These are phyloP conservation scores for Hemisphaericaspora subhashii DNA, from an alignment of 1,139 yeast genomes.

Conservation along the genomic window DNA sequence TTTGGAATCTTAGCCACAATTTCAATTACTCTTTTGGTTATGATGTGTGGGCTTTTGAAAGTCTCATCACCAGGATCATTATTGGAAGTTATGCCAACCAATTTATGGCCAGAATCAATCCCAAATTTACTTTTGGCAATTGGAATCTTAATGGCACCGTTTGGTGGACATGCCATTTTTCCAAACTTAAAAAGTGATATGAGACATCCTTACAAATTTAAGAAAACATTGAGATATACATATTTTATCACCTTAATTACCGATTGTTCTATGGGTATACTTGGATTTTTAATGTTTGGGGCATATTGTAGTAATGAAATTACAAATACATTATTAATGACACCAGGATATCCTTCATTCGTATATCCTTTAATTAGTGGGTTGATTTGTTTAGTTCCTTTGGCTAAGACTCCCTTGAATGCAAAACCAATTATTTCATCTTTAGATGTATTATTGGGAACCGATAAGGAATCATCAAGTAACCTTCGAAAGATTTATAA, in stretches of 20 bases:
- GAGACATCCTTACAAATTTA: conserved; percentile 53
- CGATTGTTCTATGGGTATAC: conserved; percentile 72
- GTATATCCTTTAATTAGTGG: conserved; percentile 64
- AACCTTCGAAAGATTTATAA: conserved; percentile 16
- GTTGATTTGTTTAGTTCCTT: conserved; percentile 76
- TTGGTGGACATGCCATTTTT: conserved; percentile 63
- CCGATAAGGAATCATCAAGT: conserved; percentile 15
- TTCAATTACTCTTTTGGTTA: conserved; percentile 41
- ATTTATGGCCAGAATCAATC: conserved; percentile 44
- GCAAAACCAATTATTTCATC: conserved; percentile 86
- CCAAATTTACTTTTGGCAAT: conserved; percentile 48
- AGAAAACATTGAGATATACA: conserved; percentile 35
- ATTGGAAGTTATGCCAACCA: conserved; percentile 43
- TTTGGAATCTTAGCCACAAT: conserved; percentile 48
- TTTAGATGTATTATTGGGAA: conserved; percentile 33
- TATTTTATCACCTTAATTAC: conserved; percentile 69
- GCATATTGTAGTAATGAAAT: conserved; percentile 72
- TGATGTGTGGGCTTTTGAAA: conserved; percentile 41
- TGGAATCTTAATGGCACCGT: conserved; percentile 62
- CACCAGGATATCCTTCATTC: conserved; percentile 72
- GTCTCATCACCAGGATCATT: conserved; percentile 45
- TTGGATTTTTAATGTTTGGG: conserved; percentile 92
- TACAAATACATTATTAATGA: conserved; percentile 70
- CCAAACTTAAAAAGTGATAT: conserved; percentile 60
- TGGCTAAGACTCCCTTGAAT: conserved; percentile 84